Base-by-base conservation (phyloP, 1,284 basidiomycete species). In the Ustilago loliicola region DNA sequence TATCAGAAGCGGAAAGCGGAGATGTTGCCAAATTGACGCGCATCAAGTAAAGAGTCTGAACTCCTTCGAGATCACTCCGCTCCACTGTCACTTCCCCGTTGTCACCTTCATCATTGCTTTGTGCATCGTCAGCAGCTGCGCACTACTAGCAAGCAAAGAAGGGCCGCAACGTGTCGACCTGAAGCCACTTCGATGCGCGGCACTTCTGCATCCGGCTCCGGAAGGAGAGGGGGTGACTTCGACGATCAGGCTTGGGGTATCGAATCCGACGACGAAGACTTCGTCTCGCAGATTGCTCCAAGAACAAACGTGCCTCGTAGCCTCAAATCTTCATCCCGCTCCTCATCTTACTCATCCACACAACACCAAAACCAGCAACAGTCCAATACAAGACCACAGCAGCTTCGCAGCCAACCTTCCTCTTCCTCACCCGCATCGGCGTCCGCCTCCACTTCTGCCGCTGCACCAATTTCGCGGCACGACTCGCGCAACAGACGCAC, bases 241-340 rank as follows among this genome's bases (percentile, higher is more conserved):
- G 84, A 85, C 62, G 84, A 84, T 48, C 83, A 83, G 52, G 83
- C 84, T 9, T 85, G 84, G 84, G 83, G 76, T 13, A 77, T 83
- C 32, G 76, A 83, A 27, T 85, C 83, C 27, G 84, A 85, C 59
- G 84, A 85, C 52, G 84, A 85, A n/a, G 83, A 85, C 54, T 85
- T 85, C 66, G 83, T 83, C 50, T 61, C 78, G 23, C 77, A 73
- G 21, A 63, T 82, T 17, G 70, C 71, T 11, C 77, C 72, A 0
- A 59, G 71, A 23, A 68, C 77, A 21, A 73, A 74, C 23, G 67
- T 75, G 2, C 71, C 73, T 36, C 69, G 66, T 13, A 72, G 72
- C n/a, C 67, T 66, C 51, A 74, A 62, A 21, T 50, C 64, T 2
- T 52, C 65, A 15, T 66, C 68, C 17, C 62, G 69, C 27, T 75